Evolutionary conservation across 2,329 filamentous ascomycete genomes (phyloP).

Genomic region (Ceratocystis cubensis): DNA sequence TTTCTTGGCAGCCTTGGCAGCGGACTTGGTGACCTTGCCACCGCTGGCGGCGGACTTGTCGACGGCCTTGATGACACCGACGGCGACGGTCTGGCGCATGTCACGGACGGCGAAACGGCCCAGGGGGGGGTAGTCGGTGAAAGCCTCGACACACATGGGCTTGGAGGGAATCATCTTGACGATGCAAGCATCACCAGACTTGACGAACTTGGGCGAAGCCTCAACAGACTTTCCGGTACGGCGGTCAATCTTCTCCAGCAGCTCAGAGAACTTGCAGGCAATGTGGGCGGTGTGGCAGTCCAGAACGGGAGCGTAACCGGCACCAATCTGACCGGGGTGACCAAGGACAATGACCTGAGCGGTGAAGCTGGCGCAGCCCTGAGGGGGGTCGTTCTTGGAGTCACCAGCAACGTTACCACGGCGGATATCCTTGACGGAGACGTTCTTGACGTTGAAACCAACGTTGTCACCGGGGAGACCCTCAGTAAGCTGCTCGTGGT

Average conservation of each 20-base stretch:
- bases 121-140: constrained; percentile 98
- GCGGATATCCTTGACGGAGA: constrained; percentile 99
- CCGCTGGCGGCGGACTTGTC: constrained; percentile 46
- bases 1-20: constrained; percentile 64
- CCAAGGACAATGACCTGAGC: constrained; percentile 99
- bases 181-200: constrained; percentile 99
- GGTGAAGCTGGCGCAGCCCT: constrained; percentile 85
- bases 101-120: constrained; percentile 99
- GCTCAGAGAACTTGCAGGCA: constrained; percentile 99
- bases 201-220: constrained; percentile 95
- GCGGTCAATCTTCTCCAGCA: constrained; percentile 99
- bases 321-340: constrained; percentile 99
- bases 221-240: constrained; percentile 98
- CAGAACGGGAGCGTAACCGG: constrained; percentile 96
- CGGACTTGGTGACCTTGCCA: constrained; percentile 60
- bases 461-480: constrained; percentile 99
- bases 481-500: constrained; percentile 96
- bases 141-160: constrained; percentile 99
- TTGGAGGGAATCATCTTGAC: constrained; percentile 99
- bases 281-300: constrained; percentile 99
- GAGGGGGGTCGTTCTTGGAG: constrained; percentile 98
- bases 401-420: constrained; percentile 99
- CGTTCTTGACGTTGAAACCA: constrained; percentile 99
- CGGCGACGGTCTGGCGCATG: constrained; percentile 82
- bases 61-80: constrained; percentile 89